Evolutionary conservation across 768 basidiomycete species (phyloP).

Genomic region (Pseudohyphozyma bogoriensis): DNA sequence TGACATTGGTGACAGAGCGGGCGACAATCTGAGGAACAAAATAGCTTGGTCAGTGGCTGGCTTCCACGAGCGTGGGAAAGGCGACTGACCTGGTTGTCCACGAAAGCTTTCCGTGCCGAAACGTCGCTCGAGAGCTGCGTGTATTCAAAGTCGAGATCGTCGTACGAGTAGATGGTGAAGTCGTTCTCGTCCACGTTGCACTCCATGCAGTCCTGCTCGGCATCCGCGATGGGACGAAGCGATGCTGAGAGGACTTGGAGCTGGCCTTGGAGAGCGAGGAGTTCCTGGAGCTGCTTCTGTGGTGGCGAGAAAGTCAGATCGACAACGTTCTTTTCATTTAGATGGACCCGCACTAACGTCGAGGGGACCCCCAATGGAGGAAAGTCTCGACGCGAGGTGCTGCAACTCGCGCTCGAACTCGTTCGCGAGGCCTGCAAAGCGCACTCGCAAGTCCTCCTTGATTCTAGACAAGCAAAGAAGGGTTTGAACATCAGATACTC

Average conservation of each 20-base stretch:
- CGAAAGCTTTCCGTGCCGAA: slow-evolving; percentile 81
- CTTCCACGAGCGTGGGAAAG: background rate
- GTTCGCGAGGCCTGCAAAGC: slow-evolving; percentile 67
- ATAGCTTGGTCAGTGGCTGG: background rate
- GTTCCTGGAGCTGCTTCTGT: slow-evolving; percentile 64
- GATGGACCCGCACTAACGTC: slow-evolving; percentile 47
- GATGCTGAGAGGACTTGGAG: slow-evolving; percentile 55
- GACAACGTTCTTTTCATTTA: too few species aligned
- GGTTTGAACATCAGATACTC: background rate
- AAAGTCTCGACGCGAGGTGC: slow-evolving; percentile 58
- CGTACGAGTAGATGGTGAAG: slow-evolving; percentile 77
- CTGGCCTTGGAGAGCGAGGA: slow-evolving; percentile 54
- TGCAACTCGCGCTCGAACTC: slow-evolving; percentile 61
- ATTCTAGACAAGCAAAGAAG: slow-evolving; percentile 48
- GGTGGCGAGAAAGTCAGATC: background rate
- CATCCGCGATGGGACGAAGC: slow-evolving; percentile 46
- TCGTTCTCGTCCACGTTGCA: slow-evolving; percentile 98
- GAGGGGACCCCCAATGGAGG: slow-evolving; percentile 61
- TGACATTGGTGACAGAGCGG: slow-evolving; percentile 83
- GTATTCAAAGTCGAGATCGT: slow-evolving; percentile 77
- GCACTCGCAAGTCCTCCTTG: slow-evolving; percentile 65
- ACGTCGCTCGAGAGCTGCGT: slow-evolving; percentile 50
- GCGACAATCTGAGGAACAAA: slow-evolving; percentile 65
- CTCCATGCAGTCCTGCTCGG: slow-evolving; percentile 64
- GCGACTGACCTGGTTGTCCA: slow-evolving; percentile 75